Conservation (phyloP, 257 asterid genomes). For the Nicotiana noctiflora region DNA sequence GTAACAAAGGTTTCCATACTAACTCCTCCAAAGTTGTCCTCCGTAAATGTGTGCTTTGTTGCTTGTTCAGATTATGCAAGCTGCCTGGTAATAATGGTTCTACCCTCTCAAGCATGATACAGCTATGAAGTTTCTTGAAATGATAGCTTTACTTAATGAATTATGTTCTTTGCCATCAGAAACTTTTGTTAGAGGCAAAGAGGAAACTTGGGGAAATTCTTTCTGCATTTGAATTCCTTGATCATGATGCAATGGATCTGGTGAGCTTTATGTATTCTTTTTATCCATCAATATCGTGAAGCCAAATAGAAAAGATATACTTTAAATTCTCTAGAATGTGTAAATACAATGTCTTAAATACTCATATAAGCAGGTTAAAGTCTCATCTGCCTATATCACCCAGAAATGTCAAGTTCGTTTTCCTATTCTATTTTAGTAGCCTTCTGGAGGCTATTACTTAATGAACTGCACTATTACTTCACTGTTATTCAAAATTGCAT, state of each 20-base stretch:
- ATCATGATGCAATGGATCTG: constrained; percentile 79
- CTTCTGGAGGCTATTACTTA: not conserved
- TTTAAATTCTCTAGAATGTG: too few species aligned
- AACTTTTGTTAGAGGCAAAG: constrained; percentile 75
- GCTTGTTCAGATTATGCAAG: constrained; percentile 82
- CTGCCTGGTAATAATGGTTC: constrained; percentile 70
- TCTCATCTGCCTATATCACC: not conserved
- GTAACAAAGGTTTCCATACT: constrained; percentile 91
- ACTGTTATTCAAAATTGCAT: not conserved
- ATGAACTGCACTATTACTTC: not conserved
- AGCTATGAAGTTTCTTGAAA: not conserved
- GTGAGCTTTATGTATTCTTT: constrained; percentile 34
- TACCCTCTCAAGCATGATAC: not conserved
- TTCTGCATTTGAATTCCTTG: constrained; percentile 94
- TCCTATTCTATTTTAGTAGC: not conserved
- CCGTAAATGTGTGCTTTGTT: constrained; percentile 87
- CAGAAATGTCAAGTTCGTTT: not conserved
- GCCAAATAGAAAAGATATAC: too few species aligned
- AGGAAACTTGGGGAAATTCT: constrained; percentile 92
- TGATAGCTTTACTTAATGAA: not conserved
- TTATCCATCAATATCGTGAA: not conserved
- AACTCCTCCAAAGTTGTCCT: constrained; percentile 85
- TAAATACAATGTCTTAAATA: too few species aligned
- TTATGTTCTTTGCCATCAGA: constrained; percentile 36
- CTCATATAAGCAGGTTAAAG: not conserved